Percentiles rank a stretch among this genome's conserved stretches.
Evolutionary conservation across 1,139 yeast species (phyloP).

Genomic region (Diutina mesorugosa): DNA sequence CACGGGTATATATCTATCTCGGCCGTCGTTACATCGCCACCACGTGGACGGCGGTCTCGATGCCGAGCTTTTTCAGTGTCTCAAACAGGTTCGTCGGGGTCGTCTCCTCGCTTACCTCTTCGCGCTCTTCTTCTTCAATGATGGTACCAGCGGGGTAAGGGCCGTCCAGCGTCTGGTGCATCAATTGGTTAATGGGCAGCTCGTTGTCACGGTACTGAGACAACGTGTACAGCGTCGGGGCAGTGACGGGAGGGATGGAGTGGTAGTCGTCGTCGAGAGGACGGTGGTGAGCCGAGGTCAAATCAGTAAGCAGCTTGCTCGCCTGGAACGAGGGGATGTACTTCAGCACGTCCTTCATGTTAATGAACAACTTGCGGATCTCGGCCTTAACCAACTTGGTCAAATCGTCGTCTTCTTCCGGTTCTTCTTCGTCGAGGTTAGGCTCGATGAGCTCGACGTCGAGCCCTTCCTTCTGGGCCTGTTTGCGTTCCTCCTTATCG

Average conservation of each 20-base stretch:
- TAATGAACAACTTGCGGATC: slow-evolving; percentile 15
- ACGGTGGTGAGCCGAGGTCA: slow-evolving; percentile 12
- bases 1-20: neutral
- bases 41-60: neutral
- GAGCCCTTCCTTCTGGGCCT: slow-evolving; percentile 3
- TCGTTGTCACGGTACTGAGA: slow-evolving; percentile 3
- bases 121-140: neutral
- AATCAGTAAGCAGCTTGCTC: slow-evolving; percentile 19
- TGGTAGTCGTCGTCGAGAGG: slow-evolving; percentile 4
- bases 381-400: slow-evolving; percentile 24
- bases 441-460: slow-evolving; percentile 7
- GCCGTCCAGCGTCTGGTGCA: slow-evolving; percentile 5
- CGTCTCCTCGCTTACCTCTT: slow-evolving; percentile 3
- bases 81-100: slow-evolving; percentile 2
- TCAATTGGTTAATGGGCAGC: slow-evolving; percentile 5
- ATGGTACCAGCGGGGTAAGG: slow-evolving; percentile 4
- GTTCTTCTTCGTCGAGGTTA: slow-evolving; percentile 11
- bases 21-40: neutral
- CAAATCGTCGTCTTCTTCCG: slow-evolving; percentile 11
- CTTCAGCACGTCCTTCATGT: slow-evolving; percentile 16
- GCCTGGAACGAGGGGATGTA: slow-evolving; percentile 27
- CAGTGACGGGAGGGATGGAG: slow-evolving; percentile 3
- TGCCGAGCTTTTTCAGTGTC: neutral
- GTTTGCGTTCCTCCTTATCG: slow-evolving; percentile 10
- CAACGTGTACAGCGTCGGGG: neutral